Percentiles rank a stretch among this genome's conserved stretches.
Evolutionary conservation across 805 yeast species (phyloP).

Genomic region (Blastobotrys parvus): DNA sequence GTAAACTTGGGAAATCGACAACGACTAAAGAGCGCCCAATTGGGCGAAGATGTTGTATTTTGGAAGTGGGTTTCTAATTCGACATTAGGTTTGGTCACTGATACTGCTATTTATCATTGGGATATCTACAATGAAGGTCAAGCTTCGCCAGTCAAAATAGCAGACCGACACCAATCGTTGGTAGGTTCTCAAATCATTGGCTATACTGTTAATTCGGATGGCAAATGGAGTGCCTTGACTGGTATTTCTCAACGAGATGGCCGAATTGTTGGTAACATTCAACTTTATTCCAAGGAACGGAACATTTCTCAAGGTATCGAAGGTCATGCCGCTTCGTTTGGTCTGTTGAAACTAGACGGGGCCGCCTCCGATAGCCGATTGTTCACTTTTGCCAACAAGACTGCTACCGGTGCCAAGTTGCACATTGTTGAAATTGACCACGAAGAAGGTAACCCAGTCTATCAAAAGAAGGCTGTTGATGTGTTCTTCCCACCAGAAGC

Average conservation of each 20-base stretch:
- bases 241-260: constrained; percentile 94
- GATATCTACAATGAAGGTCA: constrained; percentile 71
- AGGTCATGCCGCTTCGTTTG: constrained; percentile 93
- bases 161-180: constrained; percentile 76
- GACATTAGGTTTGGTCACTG: constrained; percentile 78
- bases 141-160: constrained; percentile 69
- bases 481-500: constrained; percentile 97
- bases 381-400: constrained; percentile 78
- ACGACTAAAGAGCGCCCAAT: constrained; percentile 77
- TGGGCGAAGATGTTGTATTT: constrained; percentile 82
- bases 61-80: constrained; percentile 88
- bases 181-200: constrained; percentile 80
- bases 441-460: constrained; percentile 71
- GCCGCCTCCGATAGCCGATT: constrained; percentile 70
- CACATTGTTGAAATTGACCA: constrained; percentile 97
- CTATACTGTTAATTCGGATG: constrained; percentile 69
- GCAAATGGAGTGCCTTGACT: constrained; percentile 89
- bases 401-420: constrained; percentile 73
- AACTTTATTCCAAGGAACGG: constrained; percentile 79
- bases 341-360: constrained; percentile 64
- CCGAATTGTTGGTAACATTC: constrained; percentile 93
- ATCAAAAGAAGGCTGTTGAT: constrained; percentile 82
- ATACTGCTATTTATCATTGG: constrained; percentile 68
- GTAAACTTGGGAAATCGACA: constrained; percentile 83
- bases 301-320: constrained; percentile 94